Evolutionary conservation across 1,139 yeast species (phyloP), one percentile per base, ranked within the genome.

Genomic region (Yamadazyma buinensis): DNA sequence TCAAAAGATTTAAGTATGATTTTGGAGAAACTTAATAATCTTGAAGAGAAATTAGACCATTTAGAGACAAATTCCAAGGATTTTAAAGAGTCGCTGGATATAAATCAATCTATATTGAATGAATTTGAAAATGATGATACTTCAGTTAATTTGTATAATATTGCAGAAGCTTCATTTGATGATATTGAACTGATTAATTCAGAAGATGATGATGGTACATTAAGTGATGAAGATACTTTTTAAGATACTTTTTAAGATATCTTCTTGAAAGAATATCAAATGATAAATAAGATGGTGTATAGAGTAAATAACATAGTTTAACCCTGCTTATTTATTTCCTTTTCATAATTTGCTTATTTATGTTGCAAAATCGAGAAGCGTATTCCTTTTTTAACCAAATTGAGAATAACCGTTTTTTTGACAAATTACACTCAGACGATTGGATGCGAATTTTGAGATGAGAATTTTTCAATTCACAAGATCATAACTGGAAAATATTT

Each of bases 111-210:
- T 8, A 45, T 43, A n/a, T 29, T 43, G 5, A 37, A 40, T 23
- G 49, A 45, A 19, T 31, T 34, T 6, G 51, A 43, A 14, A 28
- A 26, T 6, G 50, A 46, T 18, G 37, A 38, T 15, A 34, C 42
- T 25, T 44, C 48, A 11, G 45, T 46, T 6, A 43, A 46, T 31
- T 30, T 46, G 14, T 54, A 54, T 37, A 48, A 52, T 29, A 54
- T 56, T n/a, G 40, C 45, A 14, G 60, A 56, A 34, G 41, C 43
- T 7, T 50, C 57, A 5, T 34, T 47, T 15, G 47, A 47, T 35
- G 57, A 48, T 30, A 30, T 43, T 9, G 44, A 44, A 5, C 57
- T 51, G 56, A 44, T 52, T 9, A 38, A 42, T 29, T 47, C 54
- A 2, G 49, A 41, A 11, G 19, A 17, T 17, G 19, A 17, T 17